phyloP scores from a whole-genome alignment of 257 asterid species.

The Craterostigma plantagineum region DNA sequence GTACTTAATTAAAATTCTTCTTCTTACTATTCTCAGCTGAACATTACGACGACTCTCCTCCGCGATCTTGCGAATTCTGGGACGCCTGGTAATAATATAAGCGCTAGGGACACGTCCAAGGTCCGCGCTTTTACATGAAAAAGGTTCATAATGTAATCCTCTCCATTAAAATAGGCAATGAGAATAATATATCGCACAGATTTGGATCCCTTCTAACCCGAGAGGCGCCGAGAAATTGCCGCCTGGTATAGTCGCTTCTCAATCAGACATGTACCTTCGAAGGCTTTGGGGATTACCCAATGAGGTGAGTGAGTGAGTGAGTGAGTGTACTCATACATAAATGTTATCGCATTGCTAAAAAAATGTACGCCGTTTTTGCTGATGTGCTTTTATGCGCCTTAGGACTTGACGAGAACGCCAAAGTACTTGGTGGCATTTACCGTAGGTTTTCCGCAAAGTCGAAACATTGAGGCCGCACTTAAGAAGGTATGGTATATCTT shows the following conservation, averaged over 20 bases:
- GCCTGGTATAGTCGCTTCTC: slow-evolving; percentile 25
- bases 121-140: not conserved
- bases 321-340: not conserved
- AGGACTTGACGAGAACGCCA: slow-evolving; percentile 42
- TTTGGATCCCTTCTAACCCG: slow-evolving; percentile 20
- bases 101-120: not conserved
- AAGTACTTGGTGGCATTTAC: slow-evolving; percentile 54
- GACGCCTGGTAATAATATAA: not conserved
- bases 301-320: slow-evolving; percentile 63
- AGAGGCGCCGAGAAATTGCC: slow-evolving; percentile 21
- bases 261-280: slow-evolving; percentile 49
- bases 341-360: not conserved
- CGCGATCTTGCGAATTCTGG: not conserved
- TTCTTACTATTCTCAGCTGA: not conserved
- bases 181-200: no score
- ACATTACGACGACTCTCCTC: not conserved
- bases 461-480: slow-evolving; percentile 46
- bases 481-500: slow-evolving; percentile 30
- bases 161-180: not conserved
- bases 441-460: slow-evolving; percentile 40
- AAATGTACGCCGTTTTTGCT: no score
- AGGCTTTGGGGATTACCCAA: slow-evolving; percentile 72
- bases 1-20: not conserved
- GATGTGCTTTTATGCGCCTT: slow-evolving; percentile 3
- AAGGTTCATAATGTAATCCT: not conserved